A percentile compares a stretch with the other conserved stretches of the same genome.
phyloP scores from a whole-genome alignment of 192 early-diverging fungal species.

The Funneliformis geosporum region DNA sequence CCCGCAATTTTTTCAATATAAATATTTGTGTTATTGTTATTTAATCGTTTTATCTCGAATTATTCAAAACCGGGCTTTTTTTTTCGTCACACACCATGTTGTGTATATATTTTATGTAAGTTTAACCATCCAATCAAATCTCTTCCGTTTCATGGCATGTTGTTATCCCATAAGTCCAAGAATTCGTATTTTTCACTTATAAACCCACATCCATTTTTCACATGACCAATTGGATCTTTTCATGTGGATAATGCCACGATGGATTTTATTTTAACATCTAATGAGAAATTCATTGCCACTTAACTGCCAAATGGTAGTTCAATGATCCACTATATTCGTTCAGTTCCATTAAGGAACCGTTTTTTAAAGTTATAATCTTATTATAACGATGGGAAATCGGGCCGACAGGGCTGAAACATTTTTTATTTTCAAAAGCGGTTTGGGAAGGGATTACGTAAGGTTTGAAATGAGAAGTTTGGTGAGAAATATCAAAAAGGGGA shows the following conservation, averaged over 20 bases:
- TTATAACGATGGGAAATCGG: not conserved
- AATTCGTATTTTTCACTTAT: not conserved
- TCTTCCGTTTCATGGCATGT: not conserved
- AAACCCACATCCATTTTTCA: not conserved
- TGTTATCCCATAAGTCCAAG: not conserved
- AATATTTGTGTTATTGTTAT: too few species aligned
- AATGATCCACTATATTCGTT: not conserved
- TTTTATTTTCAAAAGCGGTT: not conserved
- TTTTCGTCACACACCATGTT: too few species aligned
- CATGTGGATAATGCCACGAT: not conserved
- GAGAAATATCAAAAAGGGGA: too few species aligned
- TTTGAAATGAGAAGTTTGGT: too few species aligned
- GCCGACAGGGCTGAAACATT: not conserved
- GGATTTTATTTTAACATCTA: not conserved
- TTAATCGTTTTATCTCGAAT: too few species aligned
- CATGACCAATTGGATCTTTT: not conserved
- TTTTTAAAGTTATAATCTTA: not conserved
- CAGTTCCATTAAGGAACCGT: not conserved
- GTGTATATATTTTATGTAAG: too few species aligned
- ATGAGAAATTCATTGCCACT: not conserved
- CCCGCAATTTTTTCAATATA: too few species aligned
- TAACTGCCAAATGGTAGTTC: not conserved
- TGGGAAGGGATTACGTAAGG: too few species aligned
- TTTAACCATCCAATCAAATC: not conserved
- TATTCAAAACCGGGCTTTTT: too few species aligned